Evolutionary conservation across 2,329 filamentous ascomycete species (phyloP).

Genomic region (Scortechinia acanthostroma): DNA sequence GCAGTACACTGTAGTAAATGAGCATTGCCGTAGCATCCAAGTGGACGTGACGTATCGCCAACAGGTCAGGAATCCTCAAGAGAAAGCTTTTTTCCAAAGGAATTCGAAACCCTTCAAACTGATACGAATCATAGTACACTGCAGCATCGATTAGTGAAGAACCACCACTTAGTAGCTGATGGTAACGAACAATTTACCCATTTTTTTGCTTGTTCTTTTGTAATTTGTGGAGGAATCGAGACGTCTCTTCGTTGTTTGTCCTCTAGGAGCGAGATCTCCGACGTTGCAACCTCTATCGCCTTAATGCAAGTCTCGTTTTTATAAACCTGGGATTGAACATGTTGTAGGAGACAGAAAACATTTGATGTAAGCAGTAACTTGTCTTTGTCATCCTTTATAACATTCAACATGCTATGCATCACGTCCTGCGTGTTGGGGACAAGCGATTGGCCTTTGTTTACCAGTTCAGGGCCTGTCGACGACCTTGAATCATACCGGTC

Average conservation of each 20-base stretch:
- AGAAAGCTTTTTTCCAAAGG: neutral
- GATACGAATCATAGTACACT: neutral
- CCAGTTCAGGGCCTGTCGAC: too few species aligned
- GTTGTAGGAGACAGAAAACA: neutral
- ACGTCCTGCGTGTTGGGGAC: neutral
- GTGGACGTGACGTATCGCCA: neutral
- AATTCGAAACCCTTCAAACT: conserved; percentile 1
- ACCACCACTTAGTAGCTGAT: neutral
- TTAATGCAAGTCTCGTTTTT: neutral
- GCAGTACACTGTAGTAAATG: neutral
- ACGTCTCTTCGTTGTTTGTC: neutral
- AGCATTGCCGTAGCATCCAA: neutral
- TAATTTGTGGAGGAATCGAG: neutral
- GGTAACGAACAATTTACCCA: neutral
- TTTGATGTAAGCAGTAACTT: neutral
- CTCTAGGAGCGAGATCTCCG: neutral
- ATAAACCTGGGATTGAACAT: neutral
- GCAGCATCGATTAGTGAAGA: neutral
- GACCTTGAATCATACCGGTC: too few species aligned
- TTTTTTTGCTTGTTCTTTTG: neutral
- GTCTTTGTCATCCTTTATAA: neutral
- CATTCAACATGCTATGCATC: neutral
- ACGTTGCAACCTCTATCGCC: neutral
- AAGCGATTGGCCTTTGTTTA: neutral
- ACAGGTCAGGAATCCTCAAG: neutral